Percentiles rank a stretch among this genome's conserved stretches.
Conservation (phyloP, 108 stramenopile genomes). For the Cyclotella choctawhatcheeana region DNA sequence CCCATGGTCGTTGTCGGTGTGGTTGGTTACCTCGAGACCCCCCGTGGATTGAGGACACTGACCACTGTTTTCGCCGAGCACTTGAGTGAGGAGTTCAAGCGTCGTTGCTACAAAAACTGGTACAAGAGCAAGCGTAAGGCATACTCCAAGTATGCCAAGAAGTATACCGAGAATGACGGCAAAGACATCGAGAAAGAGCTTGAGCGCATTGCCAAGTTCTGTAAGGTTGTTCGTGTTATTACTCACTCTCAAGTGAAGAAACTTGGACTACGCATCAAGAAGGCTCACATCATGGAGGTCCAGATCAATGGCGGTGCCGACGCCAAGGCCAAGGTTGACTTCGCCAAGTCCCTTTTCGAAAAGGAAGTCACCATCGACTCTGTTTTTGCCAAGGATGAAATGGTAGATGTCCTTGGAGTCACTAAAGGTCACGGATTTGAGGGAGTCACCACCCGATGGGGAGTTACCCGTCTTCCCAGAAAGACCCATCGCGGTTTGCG, state of each 20-base stretch:
- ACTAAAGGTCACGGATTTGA: conserved; percentile 99
- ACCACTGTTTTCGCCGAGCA: conserved; percentile 99
- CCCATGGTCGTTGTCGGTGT: conserved; percentile 99
- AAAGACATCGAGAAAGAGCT: conserved; percentile 96
- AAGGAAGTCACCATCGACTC: conserved; percentile 95
- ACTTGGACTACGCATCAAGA: conserved; percentile 97
- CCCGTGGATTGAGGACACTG: conserved; percentile 96
- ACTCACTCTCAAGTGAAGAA: conserved; percentile 98
- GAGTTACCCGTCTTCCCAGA: conserved; percentile 98
- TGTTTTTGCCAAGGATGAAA: conserved; percentile 97
- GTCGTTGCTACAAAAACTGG: conserved; percentile 99
- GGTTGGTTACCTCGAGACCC: conserved; percentile 99
- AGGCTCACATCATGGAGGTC: conserved; percentile 99
- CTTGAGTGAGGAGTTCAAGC: conserved; percentile 98
- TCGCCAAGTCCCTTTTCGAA: conserved; percentile 97
- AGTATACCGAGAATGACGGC: conserved; percentile 91
- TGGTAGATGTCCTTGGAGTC: conserved; percentile 96
- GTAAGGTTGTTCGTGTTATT: conserved; percentile 97
- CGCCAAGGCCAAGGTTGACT: conserved; percentile 98
- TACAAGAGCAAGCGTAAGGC: conserved; percentile 99
- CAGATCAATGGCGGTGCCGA: conserved; percentile 98
- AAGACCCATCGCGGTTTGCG: conserved; percentile 99
- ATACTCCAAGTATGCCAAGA: conserved; percentile 99
- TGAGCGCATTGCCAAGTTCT: conserved; percentile 98
- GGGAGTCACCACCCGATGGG: conserved; percentile 99